phyloP scores from a whole-genome alignment of 2,329 filamentous ascomycete species.

The Chaetothyriales sp. region DNA sequence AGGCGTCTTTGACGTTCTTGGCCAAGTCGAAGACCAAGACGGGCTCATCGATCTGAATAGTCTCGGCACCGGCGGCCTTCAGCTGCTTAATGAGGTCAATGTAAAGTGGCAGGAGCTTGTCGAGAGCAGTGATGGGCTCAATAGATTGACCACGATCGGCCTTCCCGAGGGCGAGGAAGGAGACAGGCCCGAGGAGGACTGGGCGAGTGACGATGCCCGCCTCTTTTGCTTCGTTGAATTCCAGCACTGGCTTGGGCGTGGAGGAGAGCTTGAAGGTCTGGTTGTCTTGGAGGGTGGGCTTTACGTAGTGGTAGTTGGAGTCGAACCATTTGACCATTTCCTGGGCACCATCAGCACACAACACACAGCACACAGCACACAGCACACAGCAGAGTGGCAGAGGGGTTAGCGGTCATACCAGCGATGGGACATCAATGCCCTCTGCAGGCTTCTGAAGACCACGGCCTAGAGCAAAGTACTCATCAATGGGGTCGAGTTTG shows the following conservation, averaged over 20 bases:
- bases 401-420: slow-evolving; percentile 38
- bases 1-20: slow-evolving; percentile 81
- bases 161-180: slow-evolving; percentile 95
- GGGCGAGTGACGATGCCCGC: slow-evolving; percentile 86
- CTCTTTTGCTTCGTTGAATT: slow-evolving; percentile 97
- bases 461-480: slow-evolving; percentile 99
- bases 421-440: slow-evolving; percentile 70
- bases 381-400: not conserved
- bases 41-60: slow-evolving; percentile 97
- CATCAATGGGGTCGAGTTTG: slow-evolving; percentile 74
- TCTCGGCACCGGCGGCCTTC: slow-evolving; percentile 90
- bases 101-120: slow-evolving; percentile 89
- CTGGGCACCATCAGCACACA: slow-evolving; percentile 22
- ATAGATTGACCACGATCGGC: slow-evolving; percentile 90
- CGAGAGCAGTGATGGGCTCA: slow-evolving; percentile 82
- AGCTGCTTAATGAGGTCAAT: slow-evolving; percentile 83
- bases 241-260: slow-evolving; percentile 82
- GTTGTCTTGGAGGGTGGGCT: slow-evolving; percentile 93
- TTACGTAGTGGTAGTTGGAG: slow-evolving; percentile 99
- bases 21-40: slow-evolving; percentile 89
- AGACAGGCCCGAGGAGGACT: slow-evolving; percentile 88
- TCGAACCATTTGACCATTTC: slow-evolving; percentile 99
- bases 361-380: not conserved
- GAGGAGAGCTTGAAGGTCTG: slow-evolving; percentile 83
- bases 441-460: slow-evolving; percentile 78